Evolutionary conservation across 1,284 basidiomycete genomes (phyloP).

Genomic region (Melampsora larici-populina): DNA sequence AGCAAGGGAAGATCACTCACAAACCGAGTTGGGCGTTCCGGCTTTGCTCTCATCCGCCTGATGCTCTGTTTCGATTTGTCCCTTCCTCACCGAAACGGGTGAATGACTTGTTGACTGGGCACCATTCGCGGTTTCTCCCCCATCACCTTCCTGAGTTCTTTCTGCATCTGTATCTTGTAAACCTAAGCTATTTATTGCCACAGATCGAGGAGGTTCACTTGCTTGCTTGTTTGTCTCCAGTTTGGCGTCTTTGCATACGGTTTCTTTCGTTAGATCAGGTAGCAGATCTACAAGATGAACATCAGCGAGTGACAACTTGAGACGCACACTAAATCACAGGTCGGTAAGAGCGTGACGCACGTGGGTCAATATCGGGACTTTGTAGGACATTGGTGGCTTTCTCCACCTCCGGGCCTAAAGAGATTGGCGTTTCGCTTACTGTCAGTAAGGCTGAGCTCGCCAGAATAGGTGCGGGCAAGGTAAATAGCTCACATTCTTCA

Average conservation of each 20-base stretch:
- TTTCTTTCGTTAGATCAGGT: slow-evolving; percentile 1
- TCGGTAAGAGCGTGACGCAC: too few relatives aligned
- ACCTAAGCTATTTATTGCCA: neutral
- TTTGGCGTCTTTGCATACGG: neutral
- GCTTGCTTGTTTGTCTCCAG: neutral
- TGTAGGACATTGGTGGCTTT: too few relatives aligned
- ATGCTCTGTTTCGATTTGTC: neutral
- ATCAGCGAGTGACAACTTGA: too few relatives aligned
- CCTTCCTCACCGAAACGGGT: neutral
- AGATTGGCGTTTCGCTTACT: too few relatives aligned
- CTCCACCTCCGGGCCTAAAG: too few relatives aligned
- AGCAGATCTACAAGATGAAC: neutral
- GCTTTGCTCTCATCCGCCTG: neutral
- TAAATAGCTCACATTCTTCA: neutral
- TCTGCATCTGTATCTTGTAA: neutral
- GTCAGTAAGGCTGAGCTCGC: too few relatives aligned
- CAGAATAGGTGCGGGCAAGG: neutral
- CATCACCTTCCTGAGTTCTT: neutral
- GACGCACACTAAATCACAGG: too few relatives aligned
- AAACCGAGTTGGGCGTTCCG: neutral
- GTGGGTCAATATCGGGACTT: too few relatives aligned
- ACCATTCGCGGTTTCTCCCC: neutral
- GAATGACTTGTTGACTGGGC: neutral
- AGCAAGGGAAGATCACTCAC: neutral
- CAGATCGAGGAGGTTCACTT: neutral